These are phyloP conservation scores for Fusarium xylarioides DNA, from an alignment of 2,329 filamentous ascomycete genomes.

Conservation along the genomic window DNA sequence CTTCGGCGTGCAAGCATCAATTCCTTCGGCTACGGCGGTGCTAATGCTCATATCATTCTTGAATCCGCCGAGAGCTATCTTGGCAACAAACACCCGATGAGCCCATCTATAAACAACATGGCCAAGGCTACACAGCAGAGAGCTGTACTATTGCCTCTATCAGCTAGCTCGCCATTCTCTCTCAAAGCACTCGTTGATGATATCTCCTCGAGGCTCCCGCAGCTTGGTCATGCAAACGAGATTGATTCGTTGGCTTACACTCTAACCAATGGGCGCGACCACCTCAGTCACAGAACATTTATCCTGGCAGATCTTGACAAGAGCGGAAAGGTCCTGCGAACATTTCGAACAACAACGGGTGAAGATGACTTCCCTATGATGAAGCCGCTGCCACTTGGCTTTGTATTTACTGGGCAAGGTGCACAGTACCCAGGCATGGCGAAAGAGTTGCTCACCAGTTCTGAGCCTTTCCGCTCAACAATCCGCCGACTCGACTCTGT, in stretches of 20 bases:
- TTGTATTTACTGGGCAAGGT: background rate
- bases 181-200: background rate
- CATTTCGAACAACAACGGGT: background rate
- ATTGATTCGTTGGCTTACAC: background rate
- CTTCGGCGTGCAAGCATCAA: background rate
- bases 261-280: background rate
- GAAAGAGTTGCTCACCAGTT: fast-evolving
- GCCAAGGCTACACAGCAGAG: background rate
- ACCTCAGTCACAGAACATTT: background rate
- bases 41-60: background rate
- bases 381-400: background rate
- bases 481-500: background rate
- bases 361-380: background rate
- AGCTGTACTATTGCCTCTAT: background rate
- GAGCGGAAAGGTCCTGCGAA: background rate
- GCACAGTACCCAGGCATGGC: background rate
- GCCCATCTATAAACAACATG: fast-evolving
- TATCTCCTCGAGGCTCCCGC: background rate
- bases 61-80: background rate
- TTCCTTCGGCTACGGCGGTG: background rate
- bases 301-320: background rate
- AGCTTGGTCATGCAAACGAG: background rate
- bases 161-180: background rate
- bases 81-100: fast-evolving
- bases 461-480: fast-evolving